Evolutionary conservation across 345 rosid species (phyloP).

Genomic region (Diplotaxis tenuifolia): DNA sequence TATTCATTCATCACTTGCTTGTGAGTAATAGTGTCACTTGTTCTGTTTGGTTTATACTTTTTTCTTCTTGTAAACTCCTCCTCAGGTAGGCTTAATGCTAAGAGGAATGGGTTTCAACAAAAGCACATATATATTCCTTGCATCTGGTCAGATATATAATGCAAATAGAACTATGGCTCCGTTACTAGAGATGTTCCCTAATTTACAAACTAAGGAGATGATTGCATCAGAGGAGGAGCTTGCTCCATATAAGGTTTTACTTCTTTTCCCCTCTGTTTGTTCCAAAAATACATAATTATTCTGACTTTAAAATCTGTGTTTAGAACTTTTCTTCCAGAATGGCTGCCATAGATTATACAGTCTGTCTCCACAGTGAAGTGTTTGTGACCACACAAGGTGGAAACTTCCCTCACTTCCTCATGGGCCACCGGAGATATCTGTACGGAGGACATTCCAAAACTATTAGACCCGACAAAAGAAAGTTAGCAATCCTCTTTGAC

Average conservation of each 20-base stretch:
- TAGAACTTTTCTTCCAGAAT: conserved; percentile 98
- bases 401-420: conserved; percentile 95
- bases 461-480: conserved; percentile 94
- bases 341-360: conserved; percentile 99
- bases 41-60: conserved; percentile 20
- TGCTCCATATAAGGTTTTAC: conserved; percentile 71
- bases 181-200: conserved; percentile 90
- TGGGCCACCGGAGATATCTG: conserved; percentile 92
- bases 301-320: conserved; percentile 41
- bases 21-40: conserved; percentile 2
- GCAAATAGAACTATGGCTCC: conserved; percentile 91
- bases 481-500: conserved; percentile 86
- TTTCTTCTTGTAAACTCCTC: conserved; percentile 13
- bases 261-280: conserved; percentile 10
- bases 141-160: conserved; percentile 93
- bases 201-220: conserved; percentile 87
- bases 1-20: conserved; percentile 28
- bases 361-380: conserved; percentile 98
- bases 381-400: conserved; percentile 99
- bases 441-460: conserved; percentile 96
- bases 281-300: too few relatives aligned
- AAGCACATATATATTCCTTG: conserved; percentile 77
- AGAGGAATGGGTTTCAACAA: conserved; percentile 98
- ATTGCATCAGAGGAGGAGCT: conserved; percentile 85
- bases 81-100: conserved; percentile 95